Evolutionary conservation across 2,329 filamentous ascomycete genomes (phyloP), one percentile per base, ranked within the genome.

Genomic region (Laburnicola sp.): DNA sequence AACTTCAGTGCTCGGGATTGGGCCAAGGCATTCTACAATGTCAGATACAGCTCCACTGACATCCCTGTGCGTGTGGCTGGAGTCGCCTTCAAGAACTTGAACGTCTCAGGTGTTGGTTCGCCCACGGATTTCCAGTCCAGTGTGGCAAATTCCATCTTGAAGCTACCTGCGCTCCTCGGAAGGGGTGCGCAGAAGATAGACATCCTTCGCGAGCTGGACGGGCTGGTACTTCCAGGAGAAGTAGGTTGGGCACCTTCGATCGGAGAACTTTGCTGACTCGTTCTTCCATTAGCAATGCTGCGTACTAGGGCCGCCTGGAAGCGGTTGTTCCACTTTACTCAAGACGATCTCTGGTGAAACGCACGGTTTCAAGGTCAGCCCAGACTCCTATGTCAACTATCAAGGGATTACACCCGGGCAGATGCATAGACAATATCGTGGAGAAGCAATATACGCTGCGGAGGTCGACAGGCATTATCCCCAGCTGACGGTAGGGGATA

Each of bases 261-360:
- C 16, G 16, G 16, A 16, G 16, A 16, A 16, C 16, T 16, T 16
- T 16, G 16, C 16, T 16, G 16, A 16, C 16, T 16, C 16, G 16
- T 16, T 86, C 86, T 43, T 87, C 87, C 2, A 76, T 73, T 58
- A 55, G 25, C 53, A 45, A 40, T 38, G 41, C 30, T 45, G 42
- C 25, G 41, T 40, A n/a, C 16, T 45, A 9, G 41, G 28, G 11
- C 42, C 7, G 0, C 23, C 4, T 38, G 64, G 65, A 46, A 78
- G 76, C 53, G 87, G 87, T 40, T 95, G 90, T 70, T 89, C 87
- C 5, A 95, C 90, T 0, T 83, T 94, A 45, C 78, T 95, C 43
- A 94, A 94, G 75, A 88, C 88, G 0, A 84, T 94, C 60, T 83
- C 89, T 3, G 89, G 90, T 42, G 89, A 94, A 71, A 89, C 87